Conservation (phyloP, 805 yeast species). For the Allodekkera sacchari region DNA sequence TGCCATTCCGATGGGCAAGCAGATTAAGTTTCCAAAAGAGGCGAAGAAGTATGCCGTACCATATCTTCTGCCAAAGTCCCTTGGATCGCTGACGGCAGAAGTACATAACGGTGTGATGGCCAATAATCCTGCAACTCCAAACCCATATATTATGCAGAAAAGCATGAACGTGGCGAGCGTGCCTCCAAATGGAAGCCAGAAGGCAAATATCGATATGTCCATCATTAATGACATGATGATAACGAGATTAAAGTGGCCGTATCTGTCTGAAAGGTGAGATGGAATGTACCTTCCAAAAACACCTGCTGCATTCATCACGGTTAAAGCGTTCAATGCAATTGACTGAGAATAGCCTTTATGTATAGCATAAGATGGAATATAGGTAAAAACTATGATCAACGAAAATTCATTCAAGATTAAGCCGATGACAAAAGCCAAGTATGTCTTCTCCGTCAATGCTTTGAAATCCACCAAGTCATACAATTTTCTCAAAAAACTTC, state of each 20-base stretch:
- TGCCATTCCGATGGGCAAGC: conserved; percentile 37
- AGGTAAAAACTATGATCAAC: conserved; percentile 42
- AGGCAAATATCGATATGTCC: conserved; percentile 35
- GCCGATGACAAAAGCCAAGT: conserved; percentile 30
- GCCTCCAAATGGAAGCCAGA: conserved; percentile 60
- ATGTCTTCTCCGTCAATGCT: conserved; percentile 35
- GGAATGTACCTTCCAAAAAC: conserved; percentile 39
- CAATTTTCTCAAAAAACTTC: conserved; percentile 14
- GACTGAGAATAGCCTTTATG: conserved; percentile 38
- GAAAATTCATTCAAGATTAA: conserved; percentile 44
- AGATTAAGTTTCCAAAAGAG: conserved; percentile 34
- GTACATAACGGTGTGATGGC: conserved; percentile 63
- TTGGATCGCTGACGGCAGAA: conserved; percentile 54
- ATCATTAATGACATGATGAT: conserved; percentile 30
- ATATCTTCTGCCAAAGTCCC: conserved; percentile 60
- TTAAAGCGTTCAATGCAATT: conserved; percentile 32
- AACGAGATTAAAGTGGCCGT: conserved; percentile 37
- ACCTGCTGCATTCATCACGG: conserved; percentile 35
- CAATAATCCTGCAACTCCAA: conserved; percentile 52
- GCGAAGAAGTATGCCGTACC: conserved; percentile 56
- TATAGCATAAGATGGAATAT: conserved; percentile 49
- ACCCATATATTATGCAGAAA: conserved; percentile 50
- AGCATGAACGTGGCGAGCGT: conserved; percentile 34
- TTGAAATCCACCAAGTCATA: conserved; percentile 28
- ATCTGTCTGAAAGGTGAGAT: conserved; percentile 33